phyloP scores from a whole-genome alignment of 352 stramenopile species.

The Globisporangium rhizosaccharum region DNA sequence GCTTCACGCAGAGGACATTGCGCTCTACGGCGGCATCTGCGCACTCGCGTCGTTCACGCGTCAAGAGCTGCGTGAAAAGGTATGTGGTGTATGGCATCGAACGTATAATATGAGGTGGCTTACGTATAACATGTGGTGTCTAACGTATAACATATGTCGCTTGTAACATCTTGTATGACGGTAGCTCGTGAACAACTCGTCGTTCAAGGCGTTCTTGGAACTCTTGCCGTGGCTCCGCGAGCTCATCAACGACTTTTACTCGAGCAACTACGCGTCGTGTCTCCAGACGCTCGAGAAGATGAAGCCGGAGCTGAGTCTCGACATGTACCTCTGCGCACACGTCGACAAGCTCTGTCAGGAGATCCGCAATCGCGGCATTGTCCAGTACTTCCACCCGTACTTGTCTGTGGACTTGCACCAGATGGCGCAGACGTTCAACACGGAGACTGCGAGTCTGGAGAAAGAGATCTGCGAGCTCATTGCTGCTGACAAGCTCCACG shows the following conservation, averaged over 20 bases:
- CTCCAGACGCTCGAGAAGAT: slow-evolving; percentile 70
- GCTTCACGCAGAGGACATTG: slow-evolving; percentile 83
- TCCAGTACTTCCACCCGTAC: slow-evolving; percentile 89
- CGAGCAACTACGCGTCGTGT: slow-evolving; percentile 80
- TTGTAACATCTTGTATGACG: too few relatives aligned
- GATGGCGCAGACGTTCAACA: slow-evolving; percentile 86
- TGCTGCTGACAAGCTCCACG: slow-evolving; percentile 57
- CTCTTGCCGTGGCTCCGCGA: slow-evolving; percentile 83
- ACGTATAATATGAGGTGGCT: not conserved
- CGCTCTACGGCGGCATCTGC: slow-evolving; percentile 81
- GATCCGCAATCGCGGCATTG: slow-evolving; percentile 81
- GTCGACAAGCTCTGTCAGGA: slow-evolving; percentile 71
- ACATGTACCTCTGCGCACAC: slow-evolving; percentile 76
- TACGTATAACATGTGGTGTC: slow-evolving; percentile 1
- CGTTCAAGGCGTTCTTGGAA: slow-evolving; percentile 87
- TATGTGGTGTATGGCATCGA: slow-evolving; percentile 5
- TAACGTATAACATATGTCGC: too few relatives aligned
- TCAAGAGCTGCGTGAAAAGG: slow-evolving; percentile 73
- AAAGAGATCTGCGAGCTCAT: slow-evolving; percentile 81
- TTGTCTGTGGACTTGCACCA: slow-evolving; percentile 79
- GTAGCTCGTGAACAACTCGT: slow-evolving; percentile 82
- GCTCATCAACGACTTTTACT: slow-evolving; percentile 86
- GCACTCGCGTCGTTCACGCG: slow-evolving; percentile 82
- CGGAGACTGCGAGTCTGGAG: slow-evolving; percentile 49
- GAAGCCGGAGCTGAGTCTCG: slow-evolving; percentile 71